Conservation (phyloP, 1,139 yeast genomes). For the Komagataea norvegica region DNA sequence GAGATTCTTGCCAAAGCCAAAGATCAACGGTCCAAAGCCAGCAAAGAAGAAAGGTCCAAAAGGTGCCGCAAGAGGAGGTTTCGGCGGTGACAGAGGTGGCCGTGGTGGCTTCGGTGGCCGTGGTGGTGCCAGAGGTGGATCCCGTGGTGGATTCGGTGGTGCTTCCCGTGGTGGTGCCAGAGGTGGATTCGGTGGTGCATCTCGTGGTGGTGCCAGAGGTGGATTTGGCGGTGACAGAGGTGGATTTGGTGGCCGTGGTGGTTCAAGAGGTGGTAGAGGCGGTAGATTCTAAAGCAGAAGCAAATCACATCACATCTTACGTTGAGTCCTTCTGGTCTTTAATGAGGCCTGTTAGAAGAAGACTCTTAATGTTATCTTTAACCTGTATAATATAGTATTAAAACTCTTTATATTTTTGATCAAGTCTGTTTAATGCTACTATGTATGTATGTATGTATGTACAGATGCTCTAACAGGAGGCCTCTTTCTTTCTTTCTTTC, state of each 20-base stretch:
- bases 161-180: slow-evolving; percentile 35
- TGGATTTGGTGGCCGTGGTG: slow-evolving; percentile 39
- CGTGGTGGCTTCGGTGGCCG: slow-evolving; percentile 39
- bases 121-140: slow-evolving; percentile 42
- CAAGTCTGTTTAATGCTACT: too few relatives aligned
- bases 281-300: slow-evolving; percentile 33
- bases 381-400: slow-evolving; percentile 8
- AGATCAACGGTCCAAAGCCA: slow-evolving; percentile 73
- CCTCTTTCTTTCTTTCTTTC: too few relatives aligned
- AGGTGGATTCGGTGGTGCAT: slow-evolving; percentile 34
- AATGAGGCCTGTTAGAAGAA: too few relatives aligned
- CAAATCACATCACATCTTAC: too few relatives aligned
- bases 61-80: slow-evolving; percentile 37
- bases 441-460: too few relatives aligned
- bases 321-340: too few relatives aligned
- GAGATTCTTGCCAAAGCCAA: slow-evolving; percentile 91
- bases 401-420: slow-evolving; percentile 1
- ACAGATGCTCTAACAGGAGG: too few relatives aligned
- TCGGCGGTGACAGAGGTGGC: slow-evolving; percentile 41
- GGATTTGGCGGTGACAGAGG: slow-evolving; percentile 39
- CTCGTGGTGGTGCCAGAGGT: slow-evolving; percentile 51
- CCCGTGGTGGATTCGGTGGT: slow-evolving; percentile 39
- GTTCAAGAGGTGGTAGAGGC: slow-evolving; percentile 35
- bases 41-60: slow-evolving; percentile 57
- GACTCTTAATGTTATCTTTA: slow-evolving; percentile 1